A percentile compares a stretch with the other conserved stretches of the same genome.
Evolutionary conservation across 2,329 filamentous ascomycete genomes (phyloP).

Genomic region (Rutstroemia sp.): DNA sequence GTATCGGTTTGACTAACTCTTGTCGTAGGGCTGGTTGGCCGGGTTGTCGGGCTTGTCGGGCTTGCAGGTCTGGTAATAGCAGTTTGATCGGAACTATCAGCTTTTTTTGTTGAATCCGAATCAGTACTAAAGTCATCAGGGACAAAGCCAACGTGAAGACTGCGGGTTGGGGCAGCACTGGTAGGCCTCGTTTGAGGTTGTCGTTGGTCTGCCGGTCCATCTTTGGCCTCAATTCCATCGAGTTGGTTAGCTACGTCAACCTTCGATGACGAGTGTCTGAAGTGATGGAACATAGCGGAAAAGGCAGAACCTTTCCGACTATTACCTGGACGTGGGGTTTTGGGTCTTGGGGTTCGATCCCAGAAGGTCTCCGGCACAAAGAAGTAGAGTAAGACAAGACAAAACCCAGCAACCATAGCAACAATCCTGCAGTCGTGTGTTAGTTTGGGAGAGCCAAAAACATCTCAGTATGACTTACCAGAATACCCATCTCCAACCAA

Average conservation of each 20-base stretch:
- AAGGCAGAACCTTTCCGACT: slow-evolving; percentile 14
- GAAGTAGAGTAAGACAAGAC: slow-evolving; percentile 67
- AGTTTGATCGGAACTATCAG: neutral
- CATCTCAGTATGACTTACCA: slow-evolving; percentile 47
- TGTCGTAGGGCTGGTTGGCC: neutral
- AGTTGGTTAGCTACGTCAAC: neutral
- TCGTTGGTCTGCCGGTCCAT: neutral
- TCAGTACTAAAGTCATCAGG: slow-evolving; percentile 21
- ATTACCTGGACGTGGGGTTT: slow-evolving; percentile 2
- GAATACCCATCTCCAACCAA: slow-evolving; percentile 88
- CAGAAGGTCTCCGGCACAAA: slow-evolving; percentile 96
- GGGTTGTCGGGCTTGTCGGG: neutral
- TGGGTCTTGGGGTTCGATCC: slow-evolving; percentile 65
- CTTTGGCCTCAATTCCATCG: neutral
- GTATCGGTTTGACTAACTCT: neutral
- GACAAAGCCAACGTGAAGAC: slow-evolving; percentile 51
- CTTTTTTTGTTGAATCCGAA: slow-evolving; percentile 1
- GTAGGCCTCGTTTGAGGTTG: neutral
- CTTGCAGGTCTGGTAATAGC: neutral
- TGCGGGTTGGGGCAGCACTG: slow-evolving; percentile 11
- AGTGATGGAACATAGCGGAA: slow-evolving; percentile 15
- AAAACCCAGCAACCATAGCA: slow-evolving; percentile 69
- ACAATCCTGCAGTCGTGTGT: slow-evolving; percentile 54
- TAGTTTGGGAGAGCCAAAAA: slow-evolving; percentile 9
- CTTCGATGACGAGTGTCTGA: slow-evolving; percentile 7